These are phyloP conservation scores for Lipomyces starkeyi DNA, from an alignment of 805 yeast species.

Conservation along the genomic window DNA sequence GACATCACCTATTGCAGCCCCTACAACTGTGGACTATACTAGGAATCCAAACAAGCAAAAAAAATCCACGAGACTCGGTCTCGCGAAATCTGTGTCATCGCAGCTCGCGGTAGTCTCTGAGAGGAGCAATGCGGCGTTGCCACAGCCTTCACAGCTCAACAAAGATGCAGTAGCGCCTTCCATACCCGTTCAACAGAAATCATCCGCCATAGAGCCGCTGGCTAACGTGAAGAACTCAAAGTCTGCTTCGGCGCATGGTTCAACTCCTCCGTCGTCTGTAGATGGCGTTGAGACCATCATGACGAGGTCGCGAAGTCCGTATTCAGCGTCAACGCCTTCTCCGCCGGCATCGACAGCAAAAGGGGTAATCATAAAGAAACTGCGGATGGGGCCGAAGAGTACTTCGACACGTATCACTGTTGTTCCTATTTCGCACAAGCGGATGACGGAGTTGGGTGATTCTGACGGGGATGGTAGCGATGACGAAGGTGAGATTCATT, in stretches of 20 bases:
- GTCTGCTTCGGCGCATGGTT: background rate
- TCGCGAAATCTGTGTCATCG: background rate
- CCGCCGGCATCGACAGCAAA: background rate
- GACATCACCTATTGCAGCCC: background rate
- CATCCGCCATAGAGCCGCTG: background rate
- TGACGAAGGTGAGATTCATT: background rate
- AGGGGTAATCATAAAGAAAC: background rate
- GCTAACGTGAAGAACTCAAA: background rate
- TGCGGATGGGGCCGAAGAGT: constrained; percentile 12
- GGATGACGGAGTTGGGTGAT: background rate
- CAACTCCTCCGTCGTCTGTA: background rate
- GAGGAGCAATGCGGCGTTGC: background rate
- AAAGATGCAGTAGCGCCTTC: background rate
- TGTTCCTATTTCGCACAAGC: background rate
- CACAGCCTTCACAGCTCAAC: background rate
- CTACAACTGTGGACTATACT: background rate
- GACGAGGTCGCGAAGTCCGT: background rate
- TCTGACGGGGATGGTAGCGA: background rate
- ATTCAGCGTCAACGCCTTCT: background rate
- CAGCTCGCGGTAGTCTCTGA: background rate
- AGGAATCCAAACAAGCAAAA: background rate
- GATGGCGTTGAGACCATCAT: background rate
- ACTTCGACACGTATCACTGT: constrained; percentile 2
- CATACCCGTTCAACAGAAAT: background rate
- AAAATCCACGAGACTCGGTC: background rate